Evolutionary conservation across 495 filamentous ascomycete genomes (phyloP).

Genomic region (Lepraria neglecta): DNA sequence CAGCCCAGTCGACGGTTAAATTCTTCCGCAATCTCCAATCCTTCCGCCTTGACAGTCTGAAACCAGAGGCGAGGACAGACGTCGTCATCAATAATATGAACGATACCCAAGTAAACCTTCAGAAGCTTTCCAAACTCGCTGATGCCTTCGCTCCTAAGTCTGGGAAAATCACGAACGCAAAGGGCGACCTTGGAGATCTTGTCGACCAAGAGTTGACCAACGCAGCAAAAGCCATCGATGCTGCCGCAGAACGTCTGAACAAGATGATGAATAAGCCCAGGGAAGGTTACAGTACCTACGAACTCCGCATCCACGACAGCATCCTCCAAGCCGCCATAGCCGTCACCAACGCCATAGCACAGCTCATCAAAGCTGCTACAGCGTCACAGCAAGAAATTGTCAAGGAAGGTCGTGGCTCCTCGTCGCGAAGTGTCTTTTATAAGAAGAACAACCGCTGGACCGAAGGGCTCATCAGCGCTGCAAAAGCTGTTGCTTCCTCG

Average conservation of each 20-base stretch:
- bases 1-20: constrained; percentile 80
- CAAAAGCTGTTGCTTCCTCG: constrained; percentile 85
- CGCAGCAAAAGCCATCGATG: constrained; percentile 92
- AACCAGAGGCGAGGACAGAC: constrained; percentile 81
- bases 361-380: constrained; percentile 93
- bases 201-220: constrained; percentile 88
- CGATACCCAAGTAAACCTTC: constrained; percentile 85
- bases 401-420: constrained; percentile 82
- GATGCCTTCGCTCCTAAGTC: constrained; percentile 84
- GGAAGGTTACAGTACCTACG: constrained; percentile 93
- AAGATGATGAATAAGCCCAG: constrained; percentile 90
- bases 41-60: constrained; percentile 84
- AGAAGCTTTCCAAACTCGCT: constrained; percentile 83
- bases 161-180: constrained; percentile 65
- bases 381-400: constrained; percentile 95
- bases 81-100: constrained; percentile 94
- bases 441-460: constrained; percentile 99
- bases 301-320: constrained; percentile 86
- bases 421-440: constrained; percentile 93
- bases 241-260: constrained; percentile 77
- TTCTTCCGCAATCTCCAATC: constrained; percentile 95
- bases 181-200: constrained; percentile 83
- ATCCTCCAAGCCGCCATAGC: constrained; percentile 92
- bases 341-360: constrained; percentile 91
- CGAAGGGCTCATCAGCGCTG: constrained; percentile 91